These are phyloP conservation scores for Ophiocytium majus DNA, from an alignment of 352 stramenopile genomes.

Conservation along the genomic window DNA sequence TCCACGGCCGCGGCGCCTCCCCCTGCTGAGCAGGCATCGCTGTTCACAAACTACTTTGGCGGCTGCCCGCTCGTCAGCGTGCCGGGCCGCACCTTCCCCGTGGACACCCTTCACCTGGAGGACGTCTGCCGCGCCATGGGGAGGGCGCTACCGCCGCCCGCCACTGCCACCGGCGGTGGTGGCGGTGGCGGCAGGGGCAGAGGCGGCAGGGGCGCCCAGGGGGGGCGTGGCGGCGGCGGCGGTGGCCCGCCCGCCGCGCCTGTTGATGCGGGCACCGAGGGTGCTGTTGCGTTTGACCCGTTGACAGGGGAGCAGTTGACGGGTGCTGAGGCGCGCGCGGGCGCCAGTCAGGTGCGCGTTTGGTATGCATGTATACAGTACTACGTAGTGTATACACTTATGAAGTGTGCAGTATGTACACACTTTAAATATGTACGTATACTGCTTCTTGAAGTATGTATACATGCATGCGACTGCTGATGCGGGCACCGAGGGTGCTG, in stretches of 20 bases:
- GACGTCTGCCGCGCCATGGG: slow-evolving; percentile 59
- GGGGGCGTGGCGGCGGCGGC: no score
- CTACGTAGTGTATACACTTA: no score
- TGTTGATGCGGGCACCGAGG: not conserved
- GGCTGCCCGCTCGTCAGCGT: slow-evolving; percentile 62
- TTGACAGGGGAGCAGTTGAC: not conserved
- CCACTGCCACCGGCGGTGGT: not conserved
- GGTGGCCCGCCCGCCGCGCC: no score
- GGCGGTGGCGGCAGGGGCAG: not conserved
- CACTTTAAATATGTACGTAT: no score
- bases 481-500: not conserved
- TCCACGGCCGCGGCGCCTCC: no score
- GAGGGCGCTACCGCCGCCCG: not conserved
- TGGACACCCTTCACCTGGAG: slow-evolving; percentile 83
- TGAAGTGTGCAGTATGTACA: no score
- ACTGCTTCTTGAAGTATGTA: no score
- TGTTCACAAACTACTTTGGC: slow-evolving; percentile 90
- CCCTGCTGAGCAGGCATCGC: slow-evolving; percentile 64
- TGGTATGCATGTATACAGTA: not conserved
- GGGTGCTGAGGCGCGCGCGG: not conserved
- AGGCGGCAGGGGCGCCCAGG: not conserved
- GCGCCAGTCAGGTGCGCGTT: not conserved
- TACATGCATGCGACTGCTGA: no score
- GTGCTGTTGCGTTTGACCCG: not conserved
- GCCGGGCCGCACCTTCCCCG: slow-evolving; percentile 68